A percentile compares a stretch with the other conserved stretches of the same genome.
These are phyloP conservation scores for Phaeoacremonium minimum DNA, from an alignment of 2,329 filamentous ascomycete species.

Conservation along the genomic window DNA sequence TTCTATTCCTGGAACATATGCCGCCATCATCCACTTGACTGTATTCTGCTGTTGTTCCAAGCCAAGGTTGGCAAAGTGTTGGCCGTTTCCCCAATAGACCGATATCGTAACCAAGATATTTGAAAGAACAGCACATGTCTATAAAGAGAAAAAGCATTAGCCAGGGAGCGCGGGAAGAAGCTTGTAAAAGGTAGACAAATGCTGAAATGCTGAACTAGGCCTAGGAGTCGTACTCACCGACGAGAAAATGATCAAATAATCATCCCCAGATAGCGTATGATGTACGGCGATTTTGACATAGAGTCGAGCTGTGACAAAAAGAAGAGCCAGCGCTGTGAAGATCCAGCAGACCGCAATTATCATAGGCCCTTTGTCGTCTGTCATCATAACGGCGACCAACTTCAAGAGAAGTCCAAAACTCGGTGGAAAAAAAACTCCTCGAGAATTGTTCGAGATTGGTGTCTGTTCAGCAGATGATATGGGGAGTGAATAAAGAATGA, in stretches of 20 bases:
- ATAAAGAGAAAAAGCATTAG: too few species aligned
- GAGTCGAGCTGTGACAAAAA: conserved; percentile 25
- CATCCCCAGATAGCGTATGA: conserved; percentile 28
- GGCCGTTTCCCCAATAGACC: conserved; percentile 31
- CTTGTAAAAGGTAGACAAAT: too few species aligned
- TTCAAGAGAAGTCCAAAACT: too few species aligned
- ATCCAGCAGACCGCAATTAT: conserved; percentile 24
- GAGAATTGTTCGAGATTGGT: too few species aligned
- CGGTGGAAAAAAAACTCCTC: too few species aligned
- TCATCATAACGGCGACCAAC: too few species aligned
- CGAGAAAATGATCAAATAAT: conserved; percentile 27
- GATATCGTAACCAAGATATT: conserved; percentile 26
- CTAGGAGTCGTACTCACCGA: too few species aligned
- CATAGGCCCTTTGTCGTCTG: conserved; percentile 25
- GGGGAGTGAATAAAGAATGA: too few species aligned
- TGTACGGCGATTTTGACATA: conserved; percentile 22
- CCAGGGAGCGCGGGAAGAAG: too few species aligned
- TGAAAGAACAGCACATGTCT: conserved; percentile 27
- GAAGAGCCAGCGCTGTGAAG: conserved; percentile 21
- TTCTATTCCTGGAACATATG: conserved; percentile 30
- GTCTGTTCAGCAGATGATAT: too few species aligned
- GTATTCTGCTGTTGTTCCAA: conserved; percentile 20
- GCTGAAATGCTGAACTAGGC: too few species aligned
- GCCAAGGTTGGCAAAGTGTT: conserved; percentile 26
- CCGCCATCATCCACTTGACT: conserved; percentile 28